Conservation (phyloP, 2,329 filamentous ascomycete species). For the Pseudofabraea citricarpa region DNA sequence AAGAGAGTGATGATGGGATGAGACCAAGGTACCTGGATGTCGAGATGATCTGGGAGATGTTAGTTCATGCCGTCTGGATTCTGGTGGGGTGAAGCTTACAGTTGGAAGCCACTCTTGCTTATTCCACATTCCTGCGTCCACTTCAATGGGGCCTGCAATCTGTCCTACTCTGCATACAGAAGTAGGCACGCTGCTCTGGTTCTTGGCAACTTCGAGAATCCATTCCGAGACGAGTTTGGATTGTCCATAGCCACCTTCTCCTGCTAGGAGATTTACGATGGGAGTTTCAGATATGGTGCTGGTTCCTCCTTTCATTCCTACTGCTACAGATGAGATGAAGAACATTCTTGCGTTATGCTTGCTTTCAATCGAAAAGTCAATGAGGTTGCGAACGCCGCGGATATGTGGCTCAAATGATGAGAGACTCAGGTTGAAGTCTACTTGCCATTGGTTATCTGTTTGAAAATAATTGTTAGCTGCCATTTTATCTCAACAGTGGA, state of each 20-base stretch:
- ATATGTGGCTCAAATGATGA: conserved; percentile 32
- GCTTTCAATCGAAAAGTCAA: conserved; percentile 18
- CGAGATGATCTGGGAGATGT: conserved; percentile 31
- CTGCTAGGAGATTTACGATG: conserved; percentile 28
- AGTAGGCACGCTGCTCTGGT: conserved; percentile 32
- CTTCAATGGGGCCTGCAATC: conserved; percentile 36
- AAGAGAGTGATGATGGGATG: conserved; percentile 33
- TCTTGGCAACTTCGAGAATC: conserved; percentile 35
- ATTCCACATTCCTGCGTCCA: conserved; percentile 46
- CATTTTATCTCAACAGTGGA: background rate
- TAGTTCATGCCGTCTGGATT: background rate
- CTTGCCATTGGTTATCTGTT: conserved; percentile 29
- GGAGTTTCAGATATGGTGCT: conserved; percentile 31
- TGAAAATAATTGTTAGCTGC: background rate
- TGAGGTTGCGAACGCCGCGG: conserved; percentile 32
- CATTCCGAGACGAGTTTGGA: conserved; percentile 25
- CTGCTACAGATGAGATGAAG: conserved; percentile 22
- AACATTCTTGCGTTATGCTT: conserved; percentile 13
- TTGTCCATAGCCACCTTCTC: conserved; percentile 23
- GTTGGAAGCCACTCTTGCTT: conserved; percentile 51
- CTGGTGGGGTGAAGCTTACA: background rate
- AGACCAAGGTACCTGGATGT: conserved; percentile 32
- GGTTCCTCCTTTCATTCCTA: conserved; percentile 9
- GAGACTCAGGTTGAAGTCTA: conserved; percentile 32
- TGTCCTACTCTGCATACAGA: conserved; percentile 42